phyloP scores from a whole-genome alignment of 2,329 filamentous ascomycete species.

The Remersonia thermophila region DNA sequence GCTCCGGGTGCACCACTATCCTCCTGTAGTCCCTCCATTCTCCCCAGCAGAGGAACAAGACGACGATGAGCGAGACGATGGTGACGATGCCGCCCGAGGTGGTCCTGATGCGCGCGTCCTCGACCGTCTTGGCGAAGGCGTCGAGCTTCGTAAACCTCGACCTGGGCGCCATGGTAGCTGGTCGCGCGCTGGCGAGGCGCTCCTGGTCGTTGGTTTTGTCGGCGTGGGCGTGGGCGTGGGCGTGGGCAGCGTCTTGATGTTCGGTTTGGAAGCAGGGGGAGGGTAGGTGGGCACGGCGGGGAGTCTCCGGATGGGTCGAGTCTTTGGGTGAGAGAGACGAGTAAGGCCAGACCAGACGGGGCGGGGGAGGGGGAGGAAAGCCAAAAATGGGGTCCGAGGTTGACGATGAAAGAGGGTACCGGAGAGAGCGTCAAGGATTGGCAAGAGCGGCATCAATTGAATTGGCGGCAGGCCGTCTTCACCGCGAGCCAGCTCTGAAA shows the following conservation, averaged over 20 bases:
- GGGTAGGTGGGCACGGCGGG: background rate
- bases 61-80: constrained; percentile 75
- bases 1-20: constrained; percentile 76
- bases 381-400: background rate
- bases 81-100: constrained; percentile 94
- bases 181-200: constrained; percentile 9
- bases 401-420: constrained; percentile 2
- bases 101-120: constrained; percentile 91
- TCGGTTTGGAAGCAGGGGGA: constrained; percentile 2
- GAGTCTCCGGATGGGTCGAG: too few species aligned
- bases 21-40: constrained; percentile 92
- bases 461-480: background rate
- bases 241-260: background rate
- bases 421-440: too few species aligned
- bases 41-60: constrained; percentile 80
- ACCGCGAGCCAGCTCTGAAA: too few species aligned
- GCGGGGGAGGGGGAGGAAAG: background rate
- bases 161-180: constrained; percentile 62
- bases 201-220: background rate
- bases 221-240: background rate
- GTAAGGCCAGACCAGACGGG: too few species aligned
- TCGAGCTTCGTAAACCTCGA: constrained; percentile 93
- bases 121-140: constrained; percentile 97
- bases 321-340: too few species aligned
- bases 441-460: constrained; percentile 12